phyloP scores from a whole-genome alignment of 768 basidiomycete species.

The Amanita exitialis region DNA sequence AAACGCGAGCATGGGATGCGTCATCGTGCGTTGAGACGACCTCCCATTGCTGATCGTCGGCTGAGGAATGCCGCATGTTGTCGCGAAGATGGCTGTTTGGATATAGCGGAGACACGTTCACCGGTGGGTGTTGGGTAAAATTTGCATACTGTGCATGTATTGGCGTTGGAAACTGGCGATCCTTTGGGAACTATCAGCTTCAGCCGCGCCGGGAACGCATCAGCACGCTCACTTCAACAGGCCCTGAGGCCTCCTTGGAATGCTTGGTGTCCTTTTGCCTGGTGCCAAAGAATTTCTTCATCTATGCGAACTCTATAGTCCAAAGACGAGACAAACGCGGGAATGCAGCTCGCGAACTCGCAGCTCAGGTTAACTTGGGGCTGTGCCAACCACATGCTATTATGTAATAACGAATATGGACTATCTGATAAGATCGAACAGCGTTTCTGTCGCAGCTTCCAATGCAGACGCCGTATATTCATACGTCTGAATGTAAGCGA shows the following conservation, averaged over 20 bases:
- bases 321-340: not conserved
- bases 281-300: constrained; percentile 55
- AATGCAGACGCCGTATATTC: constrained; percentile 49
- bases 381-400: constrained; percentile 7
- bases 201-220: not conserved
- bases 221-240: constrained; percentile 20
- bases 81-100: constrained; percentile 7
- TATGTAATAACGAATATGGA: constrained; percentile 2
- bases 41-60: constrained; percentile 39
- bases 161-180: constrained; percentile 19
- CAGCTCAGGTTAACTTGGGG: not conserved
- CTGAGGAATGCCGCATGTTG: constrained; percentile 15
- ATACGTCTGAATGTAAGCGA: constrained; percentile 40
- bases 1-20: constrained; percentile 14
- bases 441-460: constrained; percentile 28
- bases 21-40: constrained; percentile 23
- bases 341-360: not conserved
- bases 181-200: constrained; percentile 17
- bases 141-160: constrained; percentile 28
- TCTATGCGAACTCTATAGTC: constrained; percentile 14
- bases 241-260: constrained; percentile 18
- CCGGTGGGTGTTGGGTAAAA: constrained; percentile 16
- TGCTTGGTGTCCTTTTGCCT: constrained; percentile 30
- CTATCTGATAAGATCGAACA: constrained; percentile 21
- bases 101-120: constrained; percentile 6